Base-by-base conservation (phyloP, 805 yeast species). In the Candida chilensis region DNA sequence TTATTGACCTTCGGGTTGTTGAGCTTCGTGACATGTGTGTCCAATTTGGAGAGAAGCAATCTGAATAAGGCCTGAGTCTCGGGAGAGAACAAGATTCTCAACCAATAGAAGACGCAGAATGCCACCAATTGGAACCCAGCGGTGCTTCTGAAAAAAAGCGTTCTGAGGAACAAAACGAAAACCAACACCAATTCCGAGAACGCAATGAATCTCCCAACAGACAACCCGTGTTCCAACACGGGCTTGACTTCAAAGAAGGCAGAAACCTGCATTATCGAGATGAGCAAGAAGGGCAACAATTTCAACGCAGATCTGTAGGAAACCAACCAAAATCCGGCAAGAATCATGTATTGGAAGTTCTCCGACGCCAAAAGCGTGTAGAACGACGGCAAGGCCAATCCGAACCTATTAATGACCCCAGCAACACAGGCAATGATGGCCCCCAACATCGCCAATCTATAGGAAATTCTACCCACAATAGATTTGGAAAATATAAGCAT, bases 361-460 rank as follows among this genome's bases (percentile, higher is more conserved):
- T 74, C 85, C 16, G 85, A 72, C 7, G 87, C 76, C 32, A 84
- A 46, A 47, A 87, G 57, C 4, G 77, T 72, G 33, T 69, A 67
- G 46, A 74, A 65, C 4, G 77, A 64, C 5, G 94, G 94, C 31
- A 67, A 61, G 17, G 62, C 57, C 13, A 73, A 58, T 16, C 77
- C 77, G 56, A 76, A 78, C 39, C 73, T 74, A 28, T 78, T 78
- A 19, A 67, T 43, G 31, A 74, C 57, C 1, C 84, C 66, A 26
- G 76, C 56, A 1, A 64, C 37, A 41, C 74, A 67, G 4, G 87
- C 63, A 9, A 56, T 31, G 21, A 71, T 45, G 1, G 75, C 67
- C 11, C 88, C 88, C 5, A 72, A 27, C 11, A 81, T 54, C 5
- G 80, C 48, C 24, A 75, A 38, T 37, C 78, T 54, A 52, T 80